These are phyloP conservation scores for Endocarpon pusillum DNA, from an alignment of 495 filamentous ascomycete genomes.

Conservation along the genomic window DNA sequence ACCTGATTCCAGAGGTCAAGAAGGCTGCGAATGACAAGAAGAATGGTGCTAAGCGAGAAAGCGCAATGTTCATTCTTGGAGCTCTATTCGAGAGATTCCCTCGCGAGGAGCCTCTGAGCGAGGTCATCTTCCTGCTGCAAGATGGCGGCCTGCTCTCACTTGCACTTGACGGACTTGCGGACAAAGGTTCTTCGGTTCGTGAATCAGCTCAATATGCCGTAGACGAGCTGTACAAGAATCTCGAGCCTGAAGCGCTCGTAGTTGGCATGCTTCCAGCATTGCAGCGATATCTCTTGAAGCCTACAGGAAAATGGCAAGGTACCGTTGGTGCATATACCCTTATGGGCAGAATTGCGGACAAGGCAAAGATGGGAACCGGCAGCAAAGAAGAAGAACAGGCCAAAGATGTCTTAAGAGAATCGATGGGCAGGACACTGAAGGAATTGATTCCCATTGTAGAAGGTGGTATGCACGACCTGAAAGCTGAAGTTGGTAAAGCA, in stretches of 20 bases:
- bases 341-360: slow-evolving; percentile 79
- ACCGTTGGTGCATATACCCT: slow-evolving; percentile 68
- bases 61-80: slow-evolving; percentile 87
- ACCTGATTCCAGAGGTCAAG: slow-evolving; percentile 48
- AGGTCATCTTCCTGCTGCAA: slow-evolving; percentile 63
- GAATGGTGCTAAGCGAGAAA: slow-evolving; percentile 67
- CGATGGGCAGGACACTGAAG: slow-evolving; percentile 84
- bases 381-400: slow-evolving; percentile 61
- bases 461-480: slow-evolving; percentile 89
- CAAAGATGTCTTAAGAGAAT: slow-evolving; percentile 75
- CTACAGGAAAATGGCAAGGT: slow-evolving; percentile 88
- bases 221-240: slow-evolving; percentile 64
- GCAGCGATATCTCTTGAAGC: slow-evolving; percentile 54
- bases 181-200: slow-evolving; percentile 76
- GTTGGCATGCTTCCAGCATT: slow-evolving; percentile 62
- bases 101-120: slow-evolving; percentile 55
- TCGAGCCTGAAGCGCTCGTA: slow-evolving; percentile 68
- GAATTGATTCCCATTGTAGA: slow-evolving; percentile 84
- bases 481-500: slow-evolving; percentile 76
- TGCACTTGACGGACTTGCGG: slow-evolving; percentile 72
- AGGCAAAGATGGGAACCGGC: slow-evolving; percentile 70
- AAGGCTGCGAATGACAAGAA: slow-evolving; percentile 93
- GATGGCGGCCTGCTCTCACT: slow-evolving; percentile 54
- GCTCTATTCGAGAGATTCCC: slow-evolving; percentile 85
- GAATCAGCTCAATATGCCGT: slow-evolving; percentile 90